Evolutionary conservation across 345 rosid genomes (phyloP), one percentile per base, ranked within the genome.

Genomic region (Salix viminalis): DNA sequence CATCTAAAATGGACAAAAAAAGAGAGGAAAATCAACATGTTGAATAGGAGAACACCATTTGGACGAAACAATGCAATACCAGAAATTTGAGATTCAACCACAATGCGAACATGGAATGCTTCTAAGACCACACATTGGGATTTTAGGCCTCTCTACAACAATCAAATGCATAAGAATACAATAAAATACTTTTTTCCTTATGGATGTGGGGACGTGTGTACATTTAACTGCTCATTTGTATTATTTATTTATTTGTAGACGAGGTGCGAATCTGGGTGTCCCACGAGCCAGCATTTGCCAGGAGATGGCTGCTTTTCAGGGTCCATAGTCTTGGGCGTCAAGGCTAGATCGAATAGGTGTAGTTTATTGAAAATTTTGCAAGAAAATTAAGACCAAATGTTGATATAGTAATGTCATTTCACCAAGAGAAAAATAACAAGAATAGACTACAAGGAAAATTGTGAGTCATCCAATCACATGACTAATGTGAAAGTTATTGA

Each of bases 1-100:
- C 75, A 81, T 80, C 99, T 91, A 88, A 37, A 42, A 44, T 69
- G 34, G 30, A 46, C 52, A 68, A 67, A 8, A 6, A 70, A 19
- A 23, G 7, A 37, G 37, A 9, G 12, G 44, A 41, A 67, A 30
- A 30, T 52, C 24, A 34, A 46, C 8, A 19, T 15, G 14, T 26
- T 39, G 41, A 18, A 62, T 7, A 34, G 52, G 36, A 21, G 42
- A 28, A 16, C 19, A 42, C 34, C 41, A 12, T 46, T 1, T 46
- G 42, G 54, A 52, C 4, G 26, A 24, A 70, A 5, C 32, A n/a
- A 60, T 24, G 37, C 60, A 52, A 5, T 8, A 0, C 23, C 32
- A 16, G 34, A 36, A 13, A 46, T 44, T 23, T 36, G 14, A 32
- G 60, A 34, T 69, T 46, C 18, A 18, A 18, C 12, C 60, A 18